Percentiles rank a stretch among this genome's conserved stretches.
Conservation (phyloP, 202 grass and related monocot species). For the Carex arenaria region DNA sequence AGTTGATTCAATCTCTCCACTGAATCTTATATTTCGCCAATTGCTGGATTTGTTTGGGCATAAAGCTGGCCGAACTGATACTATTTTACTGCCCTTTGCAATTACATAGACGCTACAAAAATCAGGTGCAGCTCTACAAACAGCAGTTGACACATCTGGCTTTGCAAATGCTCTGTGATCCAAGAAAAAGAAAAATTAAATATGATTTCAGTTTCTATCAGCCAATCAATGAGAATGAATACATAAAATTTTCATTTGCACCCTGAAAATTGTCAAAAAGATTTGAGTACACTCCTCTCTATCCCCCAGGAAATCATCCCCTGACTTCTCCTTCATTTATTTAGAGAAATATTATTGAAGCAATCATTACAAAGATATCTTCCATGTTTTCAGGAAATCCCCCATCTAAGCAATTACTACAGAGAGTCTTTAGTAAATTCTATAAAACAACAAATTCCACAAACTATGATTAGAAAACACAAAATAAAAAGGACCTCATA, state of each 20-base stretch:
- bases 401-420: neutral
- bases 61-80: conserved; percentile 51
- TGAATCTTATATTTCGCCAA: neutral
- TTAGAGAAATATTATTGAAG: neutral
- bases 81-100: conserved; percentile 65
- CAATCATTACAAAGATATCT: neutral
- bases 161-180: conserved; percentile 51
- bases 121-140: conserved; percentile 57
- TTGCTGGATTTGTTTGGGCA: conserved; percentile 29
- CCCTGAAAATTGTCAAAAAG: neutral
- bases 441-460: neutral
- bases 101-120: conserved; percentile 81
- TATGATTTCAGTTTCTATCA: neutral
- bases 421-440: neutral
- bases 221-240: neutral
- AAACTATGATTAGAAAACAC: neutral
- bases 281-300: neutral
- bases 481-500: conserved; percentile 38
- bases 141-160: conserved; percentile 47
- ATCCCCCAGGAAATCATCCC: neutral
- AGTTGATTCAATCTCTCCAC: neutral
- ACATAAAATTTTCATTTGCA: neutral
- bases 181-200: neutral
- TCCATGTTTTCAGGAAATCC: neutral
- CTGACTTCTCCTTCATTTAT: neutral